A percentile compares a stretch with the other conserved stretches of the same genome.
phyloP scores from a whole-genome alignment of 768 basidiomycete genomes.

The Psilocybe sp. region DNA sequence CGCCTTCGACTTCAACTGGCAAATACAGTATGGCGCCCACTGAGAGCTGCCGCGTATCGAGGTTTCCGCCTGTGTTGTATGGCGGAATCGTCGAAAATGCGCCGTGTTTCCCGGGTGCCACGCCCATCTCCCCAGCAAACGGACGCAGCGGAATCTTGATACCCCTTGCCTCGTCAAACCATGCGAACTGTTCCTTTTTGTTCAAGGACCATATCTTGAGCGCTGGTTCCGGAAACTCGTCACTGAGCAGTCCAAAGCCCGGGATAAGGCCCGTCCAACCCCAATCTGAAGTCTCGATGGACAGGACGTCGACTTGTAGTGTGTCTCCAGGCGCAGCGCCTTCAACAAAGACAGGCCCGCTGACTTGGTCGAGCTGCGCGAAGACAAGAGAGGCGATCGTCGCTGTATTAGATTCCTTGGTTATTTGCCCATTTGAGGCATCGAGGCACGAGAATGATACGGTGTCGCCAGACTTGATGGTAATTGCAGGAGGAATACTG shows the following conservation, averaged over 20 bases:
- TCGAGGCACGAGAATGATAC: constrained; percentile 63
- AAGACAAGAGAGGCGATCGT: constrained; percentile 41
- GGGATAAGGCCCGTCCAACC: constrained; percentile 62
- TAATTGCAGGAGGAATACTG: constrained; percentile 52
- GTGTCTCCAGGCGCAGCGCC: constrained; percentile 55
- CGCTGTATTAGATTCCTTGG: constrained; percentile 32
- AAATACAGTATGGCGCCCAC: constrained; percentile 57
- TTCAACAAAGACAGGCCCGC: constrained; percentile 55
- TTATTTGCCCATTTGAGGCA: constrained; percentile 60
- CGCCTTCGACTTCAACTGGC: constrained; percentile 58
- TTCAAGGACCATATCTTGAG: constrained; percentile 56
- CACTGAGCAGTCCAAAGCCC: constrained; percentile 55
- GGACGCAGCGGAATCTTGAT: constrained; percentile 52
- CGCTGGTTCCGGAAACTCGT: constrained; percentile 49
- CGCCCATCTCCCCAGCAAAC: constrained; percentile 66
- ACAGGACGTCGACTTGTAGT: constrained; percentile 56
- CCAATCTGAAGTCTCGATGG: constrained; percentile 53
- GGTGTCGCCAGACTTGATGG: constrained; percentile 49
- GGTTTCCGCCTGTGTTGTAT: constrained; percentile 58
- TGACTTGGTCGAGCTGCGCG: constrained; percentile 53
- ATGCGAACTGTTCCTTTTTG: constrained; percentile 38
- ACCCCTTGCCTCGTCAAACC: constrained; percentile 44
- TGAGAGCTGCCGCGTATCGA: constrained; percentile 56
- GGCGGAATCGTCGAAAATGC: constrained; percentile 63
- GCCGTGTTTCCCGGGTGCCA: constrained; percentile 47